Conservation (phyloP, 2,329 filamentous ascomycete species). For the Cladophialophora exuberans region DNA sequence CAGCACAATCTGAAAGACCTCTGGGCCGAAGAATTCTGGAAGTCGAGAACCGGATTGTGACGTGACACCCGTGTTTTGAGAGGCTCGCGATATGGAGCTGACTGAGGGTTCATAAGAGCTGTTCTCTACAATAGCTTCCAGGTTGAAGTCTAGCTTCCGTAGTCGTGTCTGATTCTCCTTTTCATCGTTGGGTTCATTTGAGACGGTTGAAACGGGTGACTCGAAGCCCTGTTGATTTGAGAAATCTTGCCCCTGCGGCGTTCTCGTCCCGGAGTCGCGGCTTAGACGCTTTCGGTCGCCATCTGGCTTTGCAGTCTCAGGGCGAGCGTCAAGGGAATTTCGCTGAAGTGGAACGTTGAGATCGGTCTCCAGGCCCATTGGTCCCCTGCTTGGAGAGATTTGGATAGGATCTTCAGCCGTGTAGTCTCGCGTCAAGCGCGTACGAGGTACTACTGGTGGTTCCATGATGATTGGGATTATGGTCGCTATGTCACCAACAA, state of each 20-base stretch:
- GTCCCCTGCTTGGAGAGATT: background rate
- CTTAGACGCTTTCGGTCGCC: background rate
- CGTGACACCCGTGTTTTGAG: constrained; percentile 15
- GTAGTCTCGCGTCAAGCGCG: constrained; percentile 16
- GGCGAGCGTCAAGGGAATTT: background rate
- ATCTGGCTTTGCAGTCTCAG: background rate
- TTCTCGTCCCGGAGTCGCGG: background rate
- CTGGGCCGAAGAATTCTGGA: constrained; percentile 54
- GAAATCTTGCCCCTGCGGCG: background rate
- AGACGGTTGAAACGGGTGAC: background rate
- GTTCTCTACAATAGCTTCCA: constrained; percentile 18
- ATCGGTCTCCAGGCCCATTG: background rate
- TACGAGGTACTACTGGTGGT: constrained; percentile 6
- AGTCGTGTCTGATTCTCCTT: constrained; percentile 16
- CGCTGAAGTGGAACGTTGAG: background rate
- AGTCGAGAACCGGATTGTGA: constrained; percentile 14
- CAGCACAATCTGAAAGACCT: constrained; percentile 56
- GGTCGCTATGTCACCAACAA: background rate
- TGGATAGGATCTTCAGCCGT: constrained; percentile 3
- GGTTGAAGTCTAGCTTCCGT: constrained; percentile 25
- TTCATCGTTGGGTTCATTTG: background rate
- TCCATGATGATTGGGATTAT: constrained; percentile 8
- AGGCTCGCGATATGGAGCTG: constrained; percentile 19
- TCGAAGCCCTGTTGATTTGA: background rate
- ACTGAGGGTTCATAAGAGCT: constrained; percentile 18